phyloP scores from a whole-genome alignment of 2,329 filamentous ascomycete genomes.

The Nemania diffusa region DNA sequence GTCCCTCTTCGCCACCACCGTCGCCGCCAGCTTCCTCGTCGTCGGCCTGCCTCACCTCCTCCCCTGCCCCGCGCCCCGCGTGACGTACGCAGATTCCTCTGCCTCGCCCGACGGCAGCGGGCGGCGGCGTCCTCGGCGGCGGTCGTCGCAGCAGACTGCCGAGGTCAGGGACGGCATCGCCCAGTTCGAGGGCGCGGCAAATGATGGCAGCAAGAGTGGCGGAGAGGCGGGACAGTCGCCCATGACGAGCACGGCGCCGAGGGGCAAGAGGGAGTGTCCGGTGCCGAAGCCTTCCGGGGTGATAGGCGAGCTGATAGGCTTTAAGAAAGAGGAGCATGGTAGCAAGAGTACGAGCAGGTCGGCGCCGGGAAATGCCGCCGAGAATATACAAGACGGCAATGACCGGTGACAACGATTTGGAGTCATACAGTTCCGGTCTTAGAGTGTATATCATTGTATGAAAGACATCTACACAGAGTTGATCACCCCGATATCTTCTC shows the following conservation, averaged over 20 bases:
- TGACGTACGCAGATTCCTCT: conserved; percentile 76
- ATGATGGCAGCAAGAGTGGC: conserved; percentile 27
- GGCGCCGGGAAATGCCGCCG: neutral
- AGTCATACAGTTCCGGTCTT: neutral
- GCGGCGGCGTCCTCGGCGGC: conserved; percentile 44
- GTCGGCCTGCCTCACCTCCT: conserved; percentile 90
- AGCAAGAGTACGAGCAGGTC: neutral
- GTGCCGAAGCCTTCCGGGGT: conserved; percentile 92
- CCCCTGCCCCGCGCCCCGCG: conserved; percentile 86
- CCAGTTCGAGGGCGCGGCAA: conserved; percentile 52
- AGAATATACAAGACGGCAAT: conserved; percentile 14
- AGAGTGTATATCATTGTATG: conserved; percentile 17
- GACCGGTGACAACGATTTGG: conserved; percentile 18
- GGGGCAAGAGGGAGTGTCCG: conserved; percentile 79
- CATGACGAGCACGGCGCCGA: conserved; percentile 41
- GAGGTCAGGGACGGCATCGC: conserved; percentile 60
- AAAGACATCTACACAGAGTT: neutral
- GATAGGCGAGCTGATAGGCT: conserved; percentile 79
- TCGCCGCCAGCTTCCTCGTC: conserved; percentile 89
- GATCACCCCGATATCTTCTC: neutral
- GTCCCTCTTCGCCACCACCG: conserved; percentile 93
- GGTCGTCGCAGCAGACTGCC: conserved; percentile 45
- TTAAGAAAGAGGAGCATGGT: conserved; percentile 57
- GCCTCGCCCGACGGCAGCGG: conserved; percentile 45
- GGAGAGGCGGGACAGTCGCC: neutral